These are phyloP conservation scores for Ceratocystis papillata DNA, from an alignment of 2,329 filamentous ascomycete genomes.

Conservation along the genomic window DNA sequence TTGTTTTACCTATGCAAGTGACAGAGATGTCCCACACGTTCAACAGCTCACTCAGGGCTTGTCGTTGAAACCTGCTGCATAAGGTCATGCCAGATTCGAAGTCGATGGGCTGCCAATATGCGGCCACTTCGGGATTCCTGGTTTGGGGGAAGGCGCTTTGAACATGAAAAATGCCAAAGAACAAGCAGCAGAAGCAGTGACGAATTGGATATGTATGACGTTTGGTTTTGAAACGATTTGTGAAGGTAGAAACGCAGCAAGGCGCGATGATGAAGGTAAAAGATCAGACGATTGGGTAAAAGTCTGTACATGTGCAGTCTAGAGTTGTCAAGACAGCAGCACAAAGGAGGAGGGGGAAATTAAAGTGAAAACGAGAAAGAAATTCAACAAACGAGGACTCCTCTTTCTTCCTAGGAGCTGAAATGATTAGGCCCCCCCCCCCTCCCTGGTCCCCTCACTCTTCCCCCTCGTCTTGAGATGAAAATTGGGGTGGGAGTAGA, in stretches of 20 bases:
- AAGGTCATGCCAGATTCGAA: conserved; percentile 13
- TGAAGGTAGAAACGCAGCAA: background rate
- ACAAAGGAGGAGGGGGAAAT: conserved; percentile 10
- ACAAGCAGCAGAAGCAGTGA: conserved; percentile 4
- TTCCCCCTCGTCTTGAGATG: too few species aligned
- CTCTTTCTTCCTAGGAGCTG: conserved; percentile 2
- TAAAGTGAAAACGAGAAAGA: conserved; percentile 8
- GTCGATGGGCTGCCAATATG: conserved; percentile 11
- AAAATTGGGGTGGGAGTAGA: background rate
- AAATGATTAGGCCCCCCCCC: conserved; percentile 3
- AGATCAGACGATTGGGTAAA: background rate
- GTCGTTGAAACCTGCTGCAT: conserved; percentile 12
- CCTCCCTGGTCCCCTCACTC: background rate
- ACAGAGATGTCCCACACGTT: background rate
- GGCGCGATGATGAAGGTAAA: background rate
- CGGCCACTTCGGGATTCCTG: conserved; percentile 14
- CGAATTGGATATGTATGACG: background rate
- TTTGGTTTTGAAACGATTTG: background rate
- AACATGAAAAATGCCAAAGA: background rate
- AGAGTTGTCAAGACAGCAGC: background rate
- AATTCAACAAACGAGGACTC: conserved; percentile 10
- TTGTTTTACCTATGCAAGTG: conserved; percentile 2
- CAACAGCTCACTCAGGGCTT: conserved; percentile 5
- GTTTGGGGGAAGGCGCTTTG: conserved; percentile 4
- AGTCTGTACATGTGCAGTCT: background rate